These are phyloP conservation scores for Aquilaria sinensis DNA, from an alignment of 345 rosid species.

Conservation along the genomic window DNA sequence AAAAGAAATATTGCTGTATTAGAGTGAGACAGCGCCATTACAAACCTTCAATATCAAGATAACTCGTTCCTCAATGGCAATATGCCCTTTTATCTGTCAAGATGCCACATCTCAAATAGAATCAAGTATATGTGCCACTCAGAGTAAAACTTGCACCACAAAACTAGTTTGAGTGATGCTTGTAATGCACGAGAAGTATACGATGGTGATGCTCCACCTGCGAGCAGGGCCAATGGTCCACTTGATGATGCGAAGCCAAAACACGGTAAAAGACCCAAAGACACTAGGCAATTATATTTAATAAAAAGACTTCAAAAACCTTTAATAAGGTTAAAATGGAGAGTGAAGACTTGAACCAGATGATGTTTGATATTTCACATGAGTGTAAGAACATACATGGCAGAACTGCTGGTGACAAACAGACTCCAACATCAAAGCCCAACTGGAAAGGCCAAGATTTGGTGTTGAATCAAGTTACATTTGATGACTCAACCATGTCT, in stretches of 20 bases:
- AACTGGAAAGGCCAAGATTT: conserved; percentile 87
- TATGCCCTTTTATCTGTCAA: conserved; percentile 59
- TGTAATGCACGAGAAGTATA: conserved; percentile 60
- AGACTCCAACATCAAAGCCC: conserved; percentile 43
- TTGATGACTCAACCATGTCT: conserved; percentile 86
- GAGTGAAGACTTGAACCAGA: conserved; percentile 57
- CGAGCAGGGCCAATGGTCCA: conserved; percentile 29
- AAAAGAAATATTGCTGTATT: conserved; percentile 83
- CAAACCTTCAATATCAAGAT: conserved; percentile 82
- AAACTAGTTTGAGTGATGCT: conserved; percentile 49
- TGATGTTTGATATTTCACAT: conserved; percentile 52
- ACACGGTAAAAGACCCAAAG: conserved; percentile 67
- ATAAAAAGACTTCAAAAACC: conserved; percentile 59
- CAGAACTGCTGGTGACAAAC: conserved; percentile 37
- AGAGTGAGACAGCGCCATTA: conserved; percentile 84
- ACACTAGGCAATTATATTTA: conserved; percentile 38
- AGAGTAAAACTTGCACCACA: conserved; percentile 58
- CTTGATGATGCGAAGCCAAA: conserved; percentile 56
- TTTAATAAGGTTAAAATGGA: conserved; percentile 75
- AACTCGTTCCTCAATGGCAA: conserved; percentile 52
- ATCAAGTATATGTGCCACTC: conserved; percentile 78
- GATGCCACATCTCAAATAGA: conserved; percentile 82
- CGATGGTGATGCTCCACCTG: conserved; percentile 32
- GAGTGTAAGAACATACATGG: conserved; percentile 51
- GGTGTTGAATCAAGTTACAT: conserved; percentile 88